Evolutionary conservation across 805 yeast genomes (phyloP).

Genomic region (Starmerella roubikii): DNA sequence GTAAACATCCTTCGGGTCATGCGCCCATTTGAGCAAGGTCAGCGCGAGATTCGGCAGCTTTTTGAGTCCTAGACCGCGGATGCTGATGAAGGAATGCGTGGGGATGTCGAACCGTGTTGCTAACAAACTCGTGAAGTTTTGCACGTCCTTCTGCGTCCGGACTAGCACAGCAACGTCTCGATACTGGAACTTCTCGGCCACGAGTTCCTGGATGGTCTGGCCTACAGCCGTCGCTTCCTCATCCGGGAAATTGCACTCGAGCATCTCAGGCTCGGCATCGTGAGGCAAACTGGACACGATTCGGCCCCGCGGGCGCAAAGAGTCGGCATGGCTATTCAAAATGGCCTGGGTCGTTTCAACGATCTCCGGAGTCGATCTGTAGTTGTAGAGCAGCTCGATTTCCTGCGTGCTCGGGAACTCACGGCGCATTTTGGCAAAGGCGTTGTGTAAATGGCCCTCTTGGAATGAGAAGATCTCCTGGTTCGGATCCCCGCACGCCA

Average conservation of each 20-base stretch:
- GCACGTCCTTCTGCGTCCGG: constrained; percentile 8
- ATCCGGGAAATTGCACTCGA: not conserved
- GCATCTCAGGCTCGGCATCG: constrained; percentile 7
- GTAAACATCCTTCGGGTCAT: constrained; percentile 9
- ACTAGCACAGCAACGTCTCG: constrained; percentile 13
- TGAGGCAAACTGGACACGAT: constrained; percentile 1
- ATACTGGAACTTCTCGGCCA: not conserved
- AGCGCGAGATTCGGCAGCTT: constrained; percentile 8
- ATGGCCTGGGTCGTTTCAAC: not conserved
- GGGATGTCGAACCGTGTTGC: constrained; percentile 1
- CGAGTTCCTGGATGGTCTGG: not conserved
- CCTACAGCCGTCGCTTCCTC: constrained; percentile 1
- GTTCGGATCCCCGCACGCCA: constrained; percentile 19
- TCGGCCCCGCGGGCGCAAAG: not conserved
- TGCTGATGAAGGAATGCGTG: not conserved
- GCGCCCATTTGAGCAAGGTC: constrained; percentile 12
- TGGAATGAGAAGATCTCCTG: constrained; percentile 17
- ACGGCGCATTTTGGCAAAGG: constrained; percentile 10
- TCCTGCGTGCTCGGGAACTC: constrained; percentile 4
- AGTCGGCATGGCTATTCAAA: too few relatives aligned
- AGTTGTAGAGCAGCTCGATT: constrained; percentile 8
- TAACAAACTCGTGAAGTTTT: not conserved
- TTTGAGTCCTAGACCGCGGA: constrained; percentile 6
- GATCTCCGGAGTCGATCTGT: constrained; percentile 14
- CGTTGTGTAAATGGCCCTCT: constrained; percentile 3